A percentile compares a stretch with the other conserved stretches of the same genome.
Evolutionary conservation across 129 eudicot genomes (phyloP).

Genomic region (Scalesia atractyloides): DNA sequence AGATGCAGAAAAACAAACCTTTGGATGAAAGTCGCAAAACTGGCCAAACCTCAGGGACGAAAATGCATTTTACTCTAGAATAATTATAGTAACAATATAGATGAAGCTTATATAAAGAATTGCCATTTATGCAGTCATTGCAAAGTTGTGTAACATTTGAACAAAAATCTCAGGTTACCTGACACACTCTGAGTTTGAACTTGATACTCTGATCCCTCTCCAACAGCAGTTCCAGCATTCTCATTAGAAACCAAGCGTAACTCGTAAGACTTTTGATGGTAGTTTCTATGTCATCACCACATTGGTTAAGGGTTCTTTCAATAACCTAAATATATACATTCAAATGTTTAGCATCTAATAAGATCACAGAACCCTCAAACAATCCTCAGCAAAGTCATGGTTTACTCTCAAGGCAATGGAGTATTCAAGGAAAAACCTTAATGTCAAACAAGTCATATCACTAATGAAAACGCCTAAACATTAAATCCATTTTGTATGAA

Average conservation of each 20-base stretch:
- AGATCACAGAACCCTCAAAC: background rate
- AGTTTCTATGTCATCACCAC: conserved; percentile 80
- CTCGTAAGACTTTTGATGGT: conserved; percentile 80
- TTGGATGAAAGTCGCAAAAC: too few species aligned
- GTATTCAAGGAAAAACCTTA: background rate
- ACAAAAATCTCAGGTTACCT: conserved; percentile 4
- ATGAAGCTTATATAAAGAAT: background rate
- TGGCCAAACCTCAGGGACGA: too few species aligned
- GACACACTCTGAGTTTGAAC: conserved; percentile 43
- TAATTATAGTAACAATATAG: background rate
- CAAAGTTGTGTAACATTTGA: background rate
- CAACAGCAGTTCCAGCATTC: conserved; percentile 36
- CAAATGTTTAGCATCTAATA: conserved; percentile 19
- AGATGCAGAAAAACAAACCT: too few species aligned
- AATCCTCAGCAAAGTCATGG: background rate
- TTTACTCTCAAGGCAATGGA: background rate
- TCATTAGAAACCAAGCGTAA: conserved; percentile 64
- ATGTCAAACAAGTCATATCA: background rate
- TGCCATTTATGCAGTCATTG: background rate
- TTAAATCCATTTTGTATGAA: background rate
- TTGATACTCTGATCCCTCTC: conserved; percentile 38
- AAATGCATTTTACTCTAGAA: too few species aligned
- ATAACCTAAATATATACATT: conserved; percentile 46
- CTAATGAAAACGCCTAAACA: background rate
- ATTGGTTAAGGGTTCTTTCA: conserved; percentile 76